Percentiles rank a stretch among this genome's conserved stretches.
phyloP scores from a whole-genome alignment of 352 stramenopile species.

The Globisporangium recalcitrans region DNA sequence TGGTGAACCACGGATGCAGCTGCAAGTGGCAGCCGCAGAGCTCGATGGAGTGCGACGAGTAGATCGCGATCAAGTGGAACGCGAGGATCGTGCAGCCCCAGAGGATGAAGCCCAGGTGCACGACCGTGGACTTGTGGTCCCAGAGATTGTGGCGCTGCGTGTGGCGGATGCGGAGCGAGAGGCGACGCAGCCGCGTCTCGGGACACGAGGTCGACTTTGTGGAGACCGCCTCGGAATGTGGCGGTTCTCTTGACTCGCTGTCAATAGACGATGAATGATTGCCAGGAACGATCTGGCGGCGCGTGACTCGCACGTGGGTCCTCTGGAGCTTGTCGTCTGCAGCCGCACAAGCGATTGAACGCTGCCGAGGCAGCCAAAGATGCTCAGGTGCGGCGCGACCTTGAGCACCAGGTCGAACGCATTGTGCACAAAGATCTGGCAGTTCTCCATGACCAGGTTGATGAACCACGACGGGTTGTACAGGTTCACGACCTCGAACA shows the following conservation, averaged over 20 bases:
- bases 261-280: no score
- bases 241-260: neutral
- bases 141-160: constrained; percentile 12
- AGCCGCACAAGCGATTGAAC: constrained; percentile 13
- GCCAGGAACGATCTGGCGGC: neutral
- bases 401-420: constrained; percentile 21
- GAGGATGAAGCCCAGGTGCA: constrained; percentile 10
- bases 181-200: neutral
- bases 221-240: neutral
- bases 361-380: constrained; percentile 17
- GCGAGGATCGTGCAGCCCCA: constrained; percentile 6
- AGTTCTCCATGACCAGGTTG: constrained; percentile 22
- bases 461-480: constrained; percentile 21
- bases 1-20: constrained; percentile 10
- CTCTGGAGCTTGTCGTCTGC: neutral
- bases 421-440: constrained; percentile 18
- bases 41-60: neutral
- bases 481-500: constrained; percentile 3
- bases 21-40: constrained; percentile 11
- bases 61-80: constrained; percentile 4
- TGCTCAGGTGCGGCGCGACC: constrained; percentile 19
- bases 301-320: neutral
- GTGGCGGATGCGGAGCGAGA: constrained; percentile 4
- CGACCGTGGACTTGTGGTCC: neutral
- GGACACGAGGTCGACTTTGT: neutral